Evolutionary conservation across 2,329 filamentous ascomycete species (phyloP).

Genomic region (Talaromyces rugulosus): DNA sequence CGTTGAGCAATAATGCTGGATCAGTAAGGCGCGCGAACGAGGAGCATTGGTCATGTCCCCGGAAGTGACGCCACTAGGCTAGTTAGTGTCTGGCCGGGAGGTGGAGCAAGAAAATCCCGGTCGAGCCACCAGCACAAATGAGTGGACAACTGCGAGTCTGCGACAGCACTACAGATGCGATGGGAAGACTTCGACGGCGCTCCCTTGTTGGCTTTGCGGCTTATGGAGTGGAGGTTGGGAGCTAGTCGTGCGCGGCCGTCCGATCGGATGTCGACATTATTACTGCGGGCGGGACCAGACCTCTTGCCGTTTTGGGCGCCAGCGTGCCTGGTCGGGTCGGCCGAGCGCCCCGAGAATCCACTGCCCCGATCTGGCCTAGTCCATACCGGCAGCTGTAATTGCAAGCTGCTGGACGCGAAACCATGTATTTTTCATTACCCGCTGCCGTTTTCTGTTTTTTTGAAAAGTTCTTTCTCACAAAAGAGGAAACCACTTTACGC

Average conservation of each 20-base stretch:
- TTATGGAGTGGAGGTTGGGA: background rate
- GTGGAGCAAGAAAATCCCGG: background rate
- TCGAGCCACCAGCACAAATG: background rate
- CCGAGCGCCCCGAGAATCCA: background rate
- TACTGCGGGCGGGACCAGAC: background rate
- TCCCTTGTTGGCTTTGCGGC: conserved; percentile 5
- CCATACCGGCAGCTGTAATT: background rate
- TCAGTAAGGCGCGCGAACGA: background rate
- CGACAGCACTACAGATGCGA: background rate
- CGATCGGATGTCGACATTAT: background rate
- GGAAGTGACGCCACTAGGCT: background rate
- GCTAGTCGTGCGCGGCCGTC: background rate
- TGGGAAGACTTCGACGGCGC: background rate
- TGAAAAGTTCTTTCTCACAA: background rate
- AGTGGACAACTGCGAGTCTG: background rate
- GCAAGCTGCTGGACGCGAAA: background rate
- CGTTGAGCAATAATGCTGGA: background rate
- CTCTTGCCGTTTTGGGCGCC: conserved; percentile 3
- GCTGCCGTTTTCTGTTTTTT: background rate
- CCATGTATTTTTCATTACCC: background rate
- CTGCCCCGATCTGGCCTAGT: background rate
- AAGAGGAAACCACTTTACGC: conserved; percentile 32
- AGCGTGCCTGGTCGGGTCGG: background rate
- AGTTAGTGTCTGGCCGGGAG: background rate
- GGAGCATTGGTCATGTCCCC: background rate